Evolutionary conservation across 805 yeast genomes (phyloP).

Genomic region (Ogataea paraovalis): DNA sequence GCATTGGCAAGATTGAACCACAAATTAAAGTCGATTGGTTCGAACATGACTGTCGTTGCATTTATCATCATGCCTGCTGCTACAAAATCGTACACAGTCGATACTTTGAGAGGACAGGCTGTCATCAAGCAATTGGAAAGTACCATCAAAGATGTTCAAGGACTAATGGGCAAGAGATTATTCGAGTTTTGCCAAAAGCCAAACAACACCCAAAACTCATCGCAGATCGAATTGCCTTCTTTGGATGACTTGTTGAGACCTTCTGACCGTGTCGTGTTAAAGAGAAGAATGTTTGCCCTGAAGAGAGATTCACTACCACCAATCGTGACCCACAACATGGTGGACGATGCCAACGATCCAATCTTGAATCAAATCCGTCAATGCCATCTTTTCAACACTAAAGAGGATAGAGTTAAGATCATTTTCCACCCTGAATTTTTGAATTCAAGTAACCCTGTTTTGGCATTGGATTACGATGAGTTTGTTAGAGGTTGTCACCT

Average conservation of each 20-base stretch:
- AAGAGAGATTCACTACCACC: constrained; percentile 90
- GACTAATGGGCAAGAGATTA: constrained; percentile 77
- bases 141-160: constrained; percentile 84
- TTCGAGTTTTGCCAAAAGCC: constrained; percentile 75
- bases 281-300: constrained; percentile 89
- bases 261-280: constrained; percentile 81
- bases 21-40: constrained; percentile 71
- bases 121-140: constrained; percentile 87
- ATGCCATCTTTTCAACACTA: constrained; percentile 84
- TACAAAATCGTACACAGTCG: constrained; percentile 91
- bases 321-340: constrained; percentile 95
- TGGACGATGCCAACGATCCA: constrained; percentile 87
- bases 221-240: constrained; percentile 49
- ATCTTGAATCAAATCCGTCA: constrained; percentile 86
- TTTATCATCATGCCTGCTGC: constrained; percentile 98
- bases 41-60: constrained; percentile 92
- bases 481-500: constrained; percentile 97
- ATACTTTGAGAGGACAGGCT: constrained; percentile 94
- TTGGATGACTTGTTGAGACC: constrained; percentile 81
- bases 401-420: constrained; percentile 88
- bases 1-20: constrained; percentile 89
- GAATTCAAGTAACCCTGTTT: constrained; percentile 89
- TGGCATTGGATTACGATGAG: constrained; percentile 93
- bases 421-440: constrained; percentile 97
- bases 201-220: constrained; percentile 40